These are phyloP conservation scores for Silene uniflora DNA, from an alignment of 148 eudicot species.

Conservation along the genomic window DNA sequence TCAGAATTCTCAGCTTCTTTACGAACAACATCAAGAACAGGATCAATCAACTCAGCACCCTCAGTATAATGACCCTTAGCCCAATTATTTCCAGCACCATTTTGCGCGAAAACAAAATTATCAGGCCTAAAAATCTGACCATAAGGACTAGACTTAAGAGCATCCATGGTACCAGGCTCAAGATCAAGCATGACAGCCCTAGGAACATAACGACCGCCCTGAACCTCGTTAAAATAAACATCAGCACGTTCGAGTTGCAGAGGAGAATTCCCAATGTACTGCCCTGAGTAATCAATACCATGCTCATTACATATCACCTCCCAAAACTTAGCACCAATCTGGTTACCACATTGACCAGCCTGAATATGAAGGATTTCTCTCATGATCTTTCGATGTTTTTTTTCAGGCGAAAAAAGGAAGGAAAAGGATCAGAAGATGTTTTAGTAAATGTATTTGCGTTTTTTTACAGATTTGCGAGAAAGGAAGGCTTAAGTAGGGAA, in stretches of 20 bases:
- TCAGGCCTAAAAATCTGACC: conserved; percentile 48
- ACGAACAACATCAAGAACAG: conserved; percentile 46
- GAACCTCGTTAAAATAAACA: conserved; percentile 47
- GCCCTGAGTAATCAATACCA: conserved; percentile 43
- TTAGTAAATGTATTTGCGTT: too few relatives aligned
- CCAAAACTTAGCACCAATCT: conserved; percentile 52
- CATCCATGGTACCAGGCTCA: conserved; percentile 53
- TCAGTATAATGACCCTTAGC: conserved; percentile 50
- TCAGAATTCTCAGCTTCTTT: conserved; percentile 47
- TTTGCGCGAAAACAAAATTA: conserved; percentile 43
- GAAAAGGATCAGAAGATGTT: background rate
- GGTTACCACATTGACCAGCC: conserved; percentile 48
- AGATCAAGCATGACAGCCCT: conserved; percentile 48
- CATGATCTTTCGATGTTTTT: conserved; percentile 19
- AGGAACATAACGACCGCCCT: conserved; percentile 48
- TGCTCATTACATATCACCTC: conserved; percentile 47
- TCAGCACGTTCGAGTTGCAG: conserved; percentile 40
- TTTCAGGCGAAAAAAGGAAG: background rate
- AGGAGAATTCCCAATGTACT: conserved; percentile 36
- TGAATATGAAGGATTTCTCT: conserved; percentile 47
- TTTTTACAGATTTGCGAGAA: background rate
- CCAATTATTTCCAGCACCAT: conserved; percentile 48
- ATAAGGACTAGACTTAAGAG: conserved; percentile 40
- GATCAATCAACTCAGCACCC: conserved; percentile 43
- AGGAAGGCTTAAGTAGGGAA: background rate